Percentiles rank a stretch among this genome's conserved stretches.
These are phyloP conservation scores for Solanum chilense DNA, from an alignment of 257 asterid genomes.

Conservation along the genomic window DNA sequence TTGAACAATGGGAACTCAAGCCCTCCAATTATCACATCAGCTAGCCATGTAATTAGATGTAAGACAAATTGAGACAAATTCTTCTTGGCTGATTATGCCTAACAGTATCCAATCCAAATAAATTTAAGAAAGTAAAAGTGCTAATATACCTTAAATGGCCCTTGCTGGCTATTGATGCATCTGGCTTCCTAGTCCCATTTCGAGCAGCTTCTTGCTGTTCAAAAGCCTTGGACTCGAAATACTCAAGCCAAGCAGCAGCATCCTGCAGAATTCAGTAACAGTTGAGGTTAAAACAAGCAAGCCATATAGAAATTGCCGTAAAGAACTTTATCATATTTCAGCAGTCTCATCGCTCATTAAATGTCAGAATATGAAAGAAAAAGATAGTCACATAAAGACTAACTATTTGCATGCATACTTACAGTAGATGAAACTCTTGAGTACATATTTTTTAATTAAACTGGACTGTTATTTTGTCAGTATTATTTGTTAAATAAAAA, in stretches of 20 bases:
- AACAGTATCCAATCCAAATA: not conserved
- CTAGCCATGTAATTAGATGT: not conserved
- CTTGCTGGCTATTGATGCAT: conserved; percentile 94
- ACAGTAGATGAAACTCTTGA: not conserved
- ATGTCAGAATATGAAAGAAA: not conserved
- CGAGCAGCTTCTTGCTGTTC: conserved; percentile 99
- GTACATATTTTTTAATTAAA: not conserved
- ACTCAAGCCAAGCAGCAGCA: conserved; percentile 99
- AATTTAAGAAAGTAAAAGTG: conserved; percentile 9
- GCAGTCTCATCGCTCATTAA: not conserved
- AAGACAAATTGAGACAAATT: not conserved
- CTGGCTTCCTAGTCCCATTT: conserved; percentile 83
- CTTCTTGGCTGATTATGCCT: not conserved
- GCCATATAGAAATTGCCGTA: not conserved
- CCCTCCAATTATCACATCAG: not conserved
- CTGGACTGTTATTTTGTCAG: not conserved
- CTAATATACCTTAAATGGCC: conserved; percentile 86
- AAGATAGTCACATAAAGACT: not conserved
- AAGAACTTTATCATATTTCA: not conserved
- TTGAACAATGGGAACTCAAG: not conserved
- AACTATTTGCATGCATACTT: not conserved
- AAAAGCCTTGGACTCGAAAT: conserved; percentile 89
- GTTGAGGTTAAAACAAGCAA: not conserved
- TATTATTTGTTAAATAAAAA: not conserved
- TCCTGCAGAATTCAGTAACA: conserved; percentile 41